Evolutionary conservation across 2,329 filamentous ascomycete genomes (phyloP), one percentile per base, ranked within the genome.

Genomic region (Neocucurbitaria cava): DNA sequence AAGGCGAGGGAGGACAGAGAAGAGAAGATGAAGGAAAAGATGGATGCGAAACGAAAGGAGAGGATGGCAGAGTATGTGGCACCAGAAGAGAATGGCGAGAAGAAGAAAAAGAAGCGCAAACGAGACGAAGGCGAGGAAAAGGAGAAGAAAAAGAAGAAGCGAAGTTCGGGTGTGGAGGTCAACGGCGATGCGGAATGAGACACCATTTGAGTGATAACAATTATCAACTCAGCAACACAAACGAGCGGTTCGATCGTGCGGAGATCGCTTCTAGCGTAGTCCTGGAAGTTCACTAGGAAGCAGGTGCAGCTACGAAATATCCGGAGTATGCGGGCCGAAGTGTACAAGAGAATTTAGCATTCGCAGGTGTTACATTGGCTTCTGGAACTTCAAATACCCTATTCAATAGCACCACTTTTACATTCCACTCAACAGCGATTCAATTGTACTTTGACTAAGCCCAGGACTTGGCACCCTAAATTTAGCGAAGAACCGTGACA

Each of bases 11-110:
- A 94, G 72, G 90, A 91, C 70, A 83, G 92, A 62, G 85, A 91
- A 71, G 92, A 96, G 75, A 88, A 89, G 77, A 93, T 96, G 80
- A 89, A 87, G 77, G 83, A 87, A 77, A 94, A 93, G 82, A 94
- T 92, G 82, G 89, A 89, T 62, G 91, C 96, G 76, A 96, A 91
- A 84, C 85, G 89, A 79, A 89, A 89, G 76, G 90, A 95, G 80
- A 84, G 92, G 56, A 89, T 92, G 75, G 87, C 89, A 74, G 92
- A 95, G 50, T 98, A 93, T 76, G 85, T 96, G 52, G 89, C 94
- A 7, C 95, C 95, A 5, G 87, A 91, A 70, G 95, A 98, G 77
- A 82, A 85, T 23, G 82, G 79, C 20, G 76, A 76, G 62, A 81
- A 83, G 64, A 82, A 83, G 70, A 78, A 80, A 64, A 71, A 79